These are phyloP conservation scores for Thozetella sp. DNA, from an alignment of 495 filamentous ascomycete species.

Conservation along the genomic window DNA sequence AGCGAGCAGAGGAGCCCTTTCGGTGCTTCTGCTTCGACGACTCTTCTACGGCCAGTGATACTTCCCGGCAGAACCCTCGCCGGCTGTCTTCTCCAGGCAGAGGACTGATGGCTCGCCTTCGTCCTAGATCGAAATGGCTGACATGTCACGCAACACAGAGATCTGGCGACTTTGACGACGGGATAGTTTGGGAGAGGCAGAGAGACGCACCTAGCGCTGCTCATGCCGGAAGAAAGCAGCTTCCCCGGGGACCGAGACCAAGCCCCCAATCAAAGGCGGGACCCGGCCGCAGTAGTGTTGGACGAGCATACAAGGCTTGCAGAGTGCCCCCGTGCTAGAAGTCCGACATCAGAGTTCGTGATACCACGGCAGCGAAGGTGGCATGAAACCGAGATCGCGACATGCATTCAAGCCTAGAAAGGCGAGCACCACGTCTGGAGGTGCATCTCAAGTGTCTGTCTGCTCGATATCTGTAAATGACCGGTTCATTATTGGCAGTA, in stretches of 20 bases:
- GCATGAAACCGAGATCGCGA: not conserved
- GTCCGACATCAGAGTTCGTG: not conserved
- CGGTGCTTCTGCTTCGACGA: too few species aligned
- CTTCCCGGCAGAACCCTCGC: too few species aligned
- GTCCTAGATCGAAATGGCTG: not conserved
- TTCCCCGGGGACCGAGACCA: not conserved
- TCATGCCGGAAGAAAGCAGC: not conserved
- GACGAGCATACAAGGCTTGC: not conserved
- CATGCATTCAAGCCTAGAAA: not conserved
- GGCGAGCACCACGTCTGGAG: not conserved
- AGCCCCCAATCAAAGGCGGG: not conserved
- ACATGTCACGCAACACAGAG: slow-evolving; percentile 1
- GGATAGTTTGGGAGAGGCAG: not conserved
- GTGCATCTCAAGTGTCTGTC: not conserved
- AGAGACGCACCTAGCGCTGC: not conserved
- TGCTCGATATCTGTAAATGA: not conserved
- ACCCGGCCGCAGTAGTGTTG: not conserved
- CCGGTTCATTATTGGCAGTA: not conserved
- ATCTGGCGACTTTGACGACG: not conserved
- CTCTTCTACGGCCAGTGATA: too few species aligned
- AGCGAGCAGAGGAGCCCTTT: too few species aligned
- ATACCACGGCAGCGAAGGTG: not conserved
- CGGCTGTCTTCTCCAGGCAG: too few species aligned
- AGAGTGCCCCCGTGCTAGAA: not conserved
- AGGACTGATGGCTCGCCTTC: not conserved